These are phyloP conservation scores for Didymella segeticola DNA, from an alignment of 2,329 filamentous ascomycete species.

Conservation along the genomic window DNA sequence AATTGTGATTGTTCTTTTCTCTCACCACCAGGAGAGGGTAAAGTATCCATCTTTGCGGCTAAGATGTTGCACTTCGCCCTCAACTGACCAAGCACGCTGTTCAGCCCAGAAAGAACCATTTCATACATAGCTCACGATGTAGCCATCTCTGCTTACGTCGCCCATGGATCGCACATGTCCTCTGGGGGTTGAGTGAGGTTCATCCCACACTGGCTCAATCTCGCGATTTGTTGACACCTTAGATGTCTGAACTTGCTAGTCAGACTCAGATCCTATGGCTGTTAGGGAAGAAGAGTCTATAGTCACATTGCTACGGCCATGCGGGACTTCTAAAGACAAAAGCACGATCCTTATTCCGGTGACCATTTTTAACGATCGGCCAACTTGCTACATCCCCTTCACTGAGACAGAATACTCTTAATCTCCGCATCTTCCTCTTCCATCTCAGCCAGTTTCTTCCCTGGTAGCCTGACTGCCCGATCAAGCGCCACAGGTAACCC, in stretches of 20 bases:
- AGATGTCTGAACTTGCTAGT: constrained; percentile 3
- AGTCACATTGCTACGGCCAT: constrained; percentile 2
- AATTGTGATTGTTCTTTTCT: too few relatives aligned
- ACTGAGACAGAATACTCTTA: constrained; percentile 21
- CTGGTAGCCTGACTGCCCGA: constrained; percentile 29
- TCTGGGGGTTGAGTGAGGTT: neutral
- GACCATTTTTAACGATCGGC: neutral
- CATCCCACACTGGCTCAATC: neutral
- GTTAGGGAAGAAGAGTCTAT: constrained; percentile 1
- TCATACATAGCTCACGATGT: too few relatives aligned
- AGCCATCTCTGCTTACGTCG: too few relatives aligned
- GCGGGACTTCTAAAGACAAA: neutral
- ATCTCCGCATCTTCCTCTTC: constrained; percentile 33
- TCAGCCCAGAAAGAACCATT: too few relatives aligned
- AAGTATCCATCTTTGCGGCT: too few relatives aligned
- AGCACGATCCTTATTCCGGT: neutral
- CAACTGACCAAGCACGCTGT: too few relatives aligned
- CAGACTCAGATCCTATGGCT: constrained; percentile 1
- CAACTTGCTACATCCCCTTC: neutral
- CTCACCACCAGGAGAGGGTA: too few relatives aligned
- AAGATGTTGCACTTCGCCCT: too few relatives aligned
- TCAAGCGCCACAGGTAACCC: constrained; percentile 31
- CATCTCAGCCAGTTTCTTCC: constrained; percentile 26
- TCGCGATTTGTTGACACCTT: constrained; percentile 2
- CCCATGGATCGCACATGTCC: too few relatives aligned